phyloP scores from a whole-genome alignment of 2,329 filamentous ascomycete genomes.

The Chrysosporium queenslandicum region DNA sequence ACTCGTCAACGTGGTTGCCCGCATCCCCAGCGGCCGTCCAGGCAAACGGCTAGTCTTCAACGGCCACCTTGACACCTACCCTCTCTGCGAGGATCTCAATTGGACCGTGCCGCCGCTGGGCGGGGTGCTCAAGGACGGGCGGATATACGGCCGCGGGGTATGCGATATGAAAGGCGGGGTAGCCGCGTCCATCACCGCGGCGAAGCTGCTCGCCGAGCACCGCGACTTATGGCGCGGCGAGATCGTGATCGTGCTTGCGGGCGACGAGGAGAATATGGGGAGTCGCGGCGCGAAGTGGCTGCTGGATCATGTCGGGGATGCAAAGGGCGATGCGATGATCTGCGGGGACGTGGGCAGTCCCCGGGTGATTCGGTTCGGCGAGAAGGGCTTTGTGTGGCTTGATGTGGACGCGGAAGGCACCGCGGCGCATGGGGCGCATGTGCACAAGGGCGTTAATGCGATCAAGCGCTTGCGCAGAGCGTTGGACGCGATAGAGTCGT shows the following conservation, averaged over 20 bases:
- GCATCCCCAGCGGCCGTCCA: conserved; percentile 12
- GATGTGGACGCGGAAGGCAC: conserved; percentile 11
- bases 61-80: conserved; percentile 15
- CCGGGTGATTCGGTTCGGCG: conserved; percentile 13
- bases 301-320: conserved; percentile 12
- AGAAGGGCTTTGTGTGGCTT: conserved; percentile 16
- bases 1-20: conserved; percentile 12
- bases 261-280: conserved; percentile 14
- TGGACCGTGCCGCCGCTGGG: conserved; percentile 10
- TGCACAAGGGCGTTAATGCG: conserved; percentile 12
- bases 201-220: conserved; percentile 10
- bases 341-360: conserved; percentile 13
- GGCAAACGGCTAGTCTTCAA: conserved; percentile 15
- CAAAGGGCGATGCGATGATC: conserved; percentile 13
- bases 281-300: conserved; percentile 11
- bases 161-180: conserved; percentile 16
- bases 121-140: conserved; percentile 9
- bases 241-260: conserved; percentile 13
- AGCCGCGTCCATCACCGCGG: conserved; percentile 12
- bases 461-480: conserved; percentile 12
- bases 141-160: conserved; percentile 13
- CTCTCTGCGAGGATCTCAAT: conserved; percentile 4
- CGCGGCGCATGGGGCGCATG: conserved; percentile 15
- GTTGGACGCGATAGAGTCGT: conserved; percentile 12
- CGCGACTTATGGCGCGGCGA: conserved; percentile 14